Percentiles rank a stretch among this genome's conserved stretches.
phyloP scores from a whole-genome alignment of 176 grass and related monocot species.

The Aegilops longissima region DNA sequence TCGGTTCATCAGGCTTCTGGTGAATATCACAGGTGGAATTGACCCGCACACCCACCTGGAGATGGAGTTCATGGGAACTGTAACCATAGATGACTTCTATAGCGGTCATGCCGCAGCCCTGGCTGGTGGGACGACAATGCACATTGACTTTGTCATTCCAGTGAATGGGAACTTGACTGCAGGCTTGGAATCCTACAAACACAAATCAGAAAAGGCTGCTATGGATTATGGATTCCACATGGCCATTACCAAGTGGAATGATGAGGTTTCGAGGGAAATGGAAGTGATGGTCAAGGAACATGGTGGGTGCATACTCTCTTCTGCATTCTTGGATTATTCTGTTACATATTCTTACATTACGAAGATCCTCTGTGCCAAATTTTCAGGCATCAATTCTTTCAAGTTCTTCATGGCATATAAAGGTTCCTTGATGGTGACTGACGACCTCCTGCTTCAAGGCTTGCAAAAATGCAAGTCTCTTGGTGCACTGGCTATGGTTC shows the following conservation, averaged over 20 bases:
- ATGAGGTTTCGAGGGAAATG: conserved; percentile 92
- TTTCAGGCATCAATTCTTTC: conserved; percentile 97
- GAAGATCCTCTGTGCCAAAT: not conserved
- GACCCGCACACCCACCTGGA: conserved; percentile 95
- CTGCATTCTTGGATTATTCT: not conserved
- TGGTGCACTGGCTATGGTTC: conserved; percentile 95
- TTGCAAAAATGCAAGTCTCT: conserved; percentile 91
- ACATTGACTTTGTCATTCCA: conserved; percentile 95
- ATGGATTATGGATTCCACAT: conserved; percentile 99
- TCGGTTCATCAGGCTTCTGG: conserved; percentile 16
- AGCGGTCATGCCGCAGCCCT: conserved; percentile 84
- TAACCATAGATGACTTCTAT: conserved; percentile 88
- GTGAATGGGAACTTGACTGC: conserved; percentile 83
- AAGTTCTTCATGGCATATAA: conserved; percentile 99
- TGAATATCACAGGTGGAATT: conserved; percentile 71
- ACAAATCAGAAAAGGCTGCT: conserved; percentile 69
- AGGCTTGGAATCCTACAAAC: conserved; percentile 74
- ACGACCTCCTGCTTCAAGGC: conserved; percentile 91
- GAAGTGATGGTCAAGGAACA: conserved; percentile 92
- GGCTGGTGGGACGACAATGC: conserved; percentile 96
- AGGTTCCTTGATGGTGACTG: conserved; percentile 82
- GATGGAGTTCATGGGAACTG: conserved; percentile 96
- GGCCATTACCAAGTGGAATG: conserved; percentile 97
- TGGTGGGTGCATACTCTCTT: conserved; percentile 47
- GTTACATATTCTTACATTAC: not conserved